Percentiles rank a stretch among this genome's conserved stretches.
phyloP scores from a whole-genome alignment of 306 rosid genomes.

The Vicia faba region DNA sequence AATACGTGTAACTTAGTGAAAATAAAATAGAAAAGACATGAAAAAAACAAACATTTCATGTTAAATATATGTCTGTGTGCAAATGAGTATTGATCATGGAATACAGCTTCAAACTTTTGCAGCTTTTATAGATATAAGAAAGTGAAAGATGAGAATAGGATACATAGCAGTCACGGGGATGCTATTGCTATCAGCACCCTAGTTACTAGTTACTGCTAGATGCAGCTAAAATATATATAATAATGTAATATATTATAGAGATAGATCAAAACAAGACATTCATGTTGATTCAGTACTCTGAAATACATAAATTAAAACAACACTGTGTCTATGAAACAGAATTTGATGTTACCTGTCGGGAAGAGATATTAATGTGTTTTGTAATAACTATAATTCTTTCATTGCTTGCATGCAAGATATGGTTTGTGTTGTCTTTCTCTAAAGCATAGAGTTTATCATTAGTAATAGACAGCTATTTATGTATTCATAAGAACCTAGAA shows the following conservation, averaged over 20 bases:
- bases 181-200: constrained; percentile 9
- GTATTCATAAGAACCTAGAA: constrained; percentile 3
- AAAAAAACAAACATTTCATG: neutral
- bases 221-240: neutral
- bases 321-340: constrained; percentile 40
- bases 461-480: constrained; percentile 22
- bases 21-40: too few species aligned
- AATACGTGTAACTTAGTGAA: too few species aligned
- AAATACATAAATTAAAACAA: constrained; percentile 8
- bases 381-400: constrained; percentile 23
- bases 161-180: constrained; percentile 47
- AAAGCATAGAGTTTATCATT: constrained; percentile 31
- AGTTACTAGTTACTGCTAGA: neutral
- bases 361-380: constrained; percentile 13
- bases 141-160: constrained; percentile 33
- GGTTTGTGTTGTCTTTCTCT: constrained; percentile 35
- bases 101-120: constrained; percentile 53
- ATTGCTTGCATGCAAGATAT: constrained; percentile 19
- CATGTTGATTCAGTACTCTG: constrained; percentile 47
- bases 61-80: neutral
- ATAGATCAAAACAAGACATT: constrained; percentile 50
- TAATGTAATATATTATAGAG: constrained; percentile 17
- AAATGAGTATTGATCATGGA: constrained; percentile 12
- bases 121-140: constrained; percentile 54
- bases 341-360: constrained; percentile 53